Evolutionary conservation across 768 basidiomycete genomes (phyloP), one percentile per base, ranked within the genome.

Genomic region (Ramaria rubella): DNA sequence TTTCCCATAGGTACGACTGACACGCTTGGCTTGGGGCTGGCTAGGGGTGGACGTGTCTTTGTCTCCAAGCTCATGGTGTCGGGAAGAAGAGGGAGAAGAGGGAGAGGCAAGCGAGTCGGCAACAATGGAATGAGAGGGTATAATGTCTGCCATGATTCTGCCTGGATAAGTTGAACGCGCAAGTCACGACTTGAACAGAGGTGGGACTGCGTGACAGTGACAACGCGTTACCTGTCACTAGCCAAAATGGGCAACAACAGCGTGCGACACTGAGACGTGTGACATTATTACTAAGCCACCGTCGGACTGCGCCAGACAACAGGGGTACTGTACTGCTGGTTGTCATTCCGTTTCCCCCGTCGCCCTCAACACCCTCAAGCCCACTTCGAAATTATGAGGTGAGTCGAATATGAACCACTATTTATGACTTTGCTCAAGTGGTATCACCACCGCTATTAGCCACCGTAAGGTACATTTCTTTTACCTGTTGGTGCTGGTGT

Each of bases 401-500:
- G 33, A 31, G 55, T 56, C 4, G 24, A 15, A 52, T 15, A 50
- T 42, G 24, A 15, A 48, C 31, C 17, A n/a, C 27, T 29, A 8
- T 14, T 34, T 50, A 46, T n/a, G 14, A 7, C 44, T 7, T 34
- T n/a, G 27, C 19, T 53, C 19, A 5, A n/a, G 26, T 5, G 14
- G n/a, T 52, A 24, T 34, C 53, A 15, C 36, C 14, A 9, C 23
- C 15, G 31, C 48, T 58, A 62, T 60, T 61, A 91, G 89, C 83
- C 89, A 91, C 72, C 89, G 89, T 83, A 91, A 91, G 86, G 89
- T 63, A 53, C 23, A 55, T 31, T 52, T 50, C 27, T 58, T 36
- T 48, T 51, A 17, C 34, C 23, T 33, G 19, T 50, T 51, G 38
- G 17, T 29, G 53, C 53, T 44, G 19, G 23, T 45, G 44, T 33